These are phyloP conservation scores for Pecoramyces ruminantium DNA, from an alignment of 192 early-diverging fungal species.

Conservation along the genomic window DNA sequence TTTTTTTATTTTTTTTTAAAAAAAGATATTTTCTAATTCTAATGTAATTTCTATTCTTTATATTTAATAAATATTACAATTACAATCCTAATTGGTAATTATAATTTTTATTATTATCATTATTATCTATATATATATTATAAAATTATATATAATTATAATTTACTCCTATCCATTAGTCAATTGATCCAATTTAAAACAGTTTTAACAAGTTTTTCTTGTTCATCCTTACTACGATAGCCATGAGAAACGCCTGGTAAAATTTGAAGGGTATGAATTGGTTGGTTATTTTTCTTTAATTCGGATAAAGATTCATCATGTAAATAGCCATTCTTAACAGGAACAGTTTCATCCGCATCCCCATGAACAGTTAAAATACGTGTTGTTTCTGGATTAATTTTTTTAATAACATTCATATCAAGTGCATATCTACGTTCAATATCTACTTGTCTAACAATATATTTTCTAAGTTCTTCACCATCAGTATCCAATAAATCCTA, in stretches of 20 bases:
- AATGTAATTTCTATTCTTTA: no score
- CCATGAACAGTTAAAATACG: conserved; percentile 29
- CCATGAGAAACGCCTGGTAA: neutral
- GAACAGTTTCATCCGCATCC: conserved; percentile 20
- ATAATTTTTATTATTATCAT: no score
- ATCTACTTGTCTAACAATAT: conserved; percentile 9
- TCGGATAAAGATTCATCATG: conserved; percentile 9
- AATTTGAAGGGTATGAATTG: neutral
- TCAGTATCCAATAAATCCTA: neutral
- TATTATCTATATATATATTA: no score
- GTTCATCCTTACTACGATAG: neutral
- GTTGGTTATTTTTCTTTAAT: neutral
- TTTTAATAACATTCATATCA: conserved; percentile 24
- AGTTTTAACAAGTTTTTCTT: neutral
- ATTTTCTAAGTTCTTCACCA: neutral
- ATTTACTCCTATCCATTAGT: neutral
- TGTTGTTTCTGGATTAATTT: conserved; percentile 12
- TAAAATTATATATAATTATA: no score
- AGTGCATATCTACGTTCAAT: conserved; percentile 9
- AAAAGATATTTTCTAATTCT: no score
- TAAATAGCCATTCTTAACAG: conserved; percentile 18
- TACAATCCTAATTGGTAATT: no score
- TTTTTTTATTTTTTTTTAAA: no score
- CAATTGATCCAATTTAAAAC: neutral
- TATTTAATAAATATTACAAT: no score